A percentile compares a stretch with the other conserved stretches of the same genome.
phyloP scores from a whole-genome alignment of 2,329 filamentous ascomycete species.

The Colletotrichum caudatum region DNA sequence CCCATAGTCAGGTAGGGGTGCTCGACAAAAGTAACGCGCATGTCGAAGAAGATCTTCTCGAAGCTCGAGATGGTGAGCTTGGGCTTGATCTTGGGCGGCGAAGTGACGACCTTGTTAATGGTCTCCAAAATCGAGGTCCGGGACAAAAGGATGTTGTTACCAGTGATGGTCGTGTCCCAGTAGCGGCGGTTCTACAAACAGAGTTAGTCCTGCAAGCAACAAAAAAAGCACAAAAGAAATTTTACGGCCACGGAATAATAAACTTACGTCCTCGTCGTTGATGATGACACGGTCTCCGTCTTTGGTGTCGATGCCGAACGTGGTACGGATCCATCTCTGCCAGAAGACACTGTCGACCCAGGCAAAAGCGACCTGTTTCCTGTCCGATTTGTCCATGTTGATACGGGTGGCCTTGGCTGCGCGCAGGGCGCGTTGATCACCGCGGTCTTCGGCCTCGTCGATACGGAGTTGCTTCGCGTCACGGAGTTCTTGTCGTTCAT shows the following conservation, averaged over 20 bases:
- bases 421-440: constrained; percentile 87
- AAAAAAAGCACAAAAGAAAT: neutral
- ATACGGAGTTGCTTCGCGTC: constrained; percentile 96
- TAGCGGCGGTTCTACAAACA: constrained; percentile 83
- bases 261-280: constrained; percentile 95
- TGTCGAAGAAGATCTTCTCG: constrained; percentile 78
- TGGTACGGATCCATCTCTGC: constrained; percentile 96
- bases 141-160: constrained; percentile 89
- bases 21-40: constrained; percentile 68
- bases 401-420: constrained; percentile 92
- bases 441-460: constrained; percentile 94
- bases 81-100: constrained; percentile 77
- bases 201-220: neutral
- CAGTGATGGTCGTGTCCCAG: constrained; percentile 92
- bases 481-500: constrained; percentile 91
- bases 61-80: constrained; percentile 83
- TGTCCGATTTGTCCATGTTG: constrained; percentile 87
- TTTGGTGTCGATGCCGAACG: constrained; percentile 89
- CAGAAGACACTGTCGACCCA: constrained; percentile 98
- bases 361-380: constrained; percentile 92
- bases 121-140: constrained; percentile 93
- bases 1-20: constrained; percentile 70
- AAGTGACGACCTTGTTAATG: constrained; percentile 75
- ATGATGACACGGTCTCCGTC: constrained; percentile 94
- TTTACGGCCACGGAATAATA: neutral